Evolutionary conservation across 805 yeast species (phyloP), one percentile per base, ranked within the genome.

Genomic region (Kodamaea sagamina): DNA sequence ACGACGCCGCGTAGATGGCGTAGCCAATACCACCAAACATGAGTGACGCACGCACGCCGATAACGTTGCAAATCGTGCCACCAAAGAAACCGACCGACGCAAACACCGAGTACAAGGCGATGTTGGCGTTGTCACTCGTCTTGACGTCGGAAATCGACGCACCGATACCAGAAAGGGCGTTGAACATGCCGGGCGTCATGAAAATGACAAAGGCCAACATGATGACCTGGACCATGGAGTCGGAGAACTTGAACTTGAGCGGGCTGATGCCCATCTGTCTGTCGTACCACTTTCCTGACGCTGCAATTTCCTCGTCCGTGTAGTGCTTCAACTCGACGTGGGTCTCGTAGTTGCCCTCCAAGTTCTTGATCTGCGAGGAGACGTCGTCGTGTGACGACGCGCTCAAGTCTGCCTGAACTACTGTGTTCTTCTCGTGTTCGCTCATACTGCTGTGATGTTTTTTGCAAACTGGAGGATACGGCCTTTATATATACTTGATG

Each of bases 21-120:
- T 79, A 79, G 32, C 82, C 81, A 41, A 71, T 53, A 29, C 82
- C 82, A 36, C 85, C 84, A 47, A 77, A 61, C 46, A 69, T 63
- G 36, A 79, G 63, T 42, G 73, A 62, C 18, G 61, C 58, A 47
- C 69, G 62, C 13, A 70, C 64, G 44, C 83, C 84, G 26, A 79
- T 51, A 11, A 59, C 53, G 62, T 79, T 79, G 58, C 75, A 68
- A 39, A 78, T 67, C 24, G 80, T 68, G 51, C 84, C 84, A 9
- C 78, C 73, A 48, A 79, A 71, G 58, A 79, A 77, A 9, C 83
- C 84, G 46, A 78, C 51, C n/a, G 76, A 65, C 18, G 82, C 81
- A 52, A 79, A 79, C 1, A 79, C 74, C 32, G 75, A 67, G 56
- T 79, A 71, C 32, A 79, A 63, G 6, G 83, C 82, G 32, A 75